Percentiles rank a stretch among this genome's conserved stretches.
phyloP scores from a whole-genome alignment of 1,139 yeast genomes.

The Candida sp. region DNA sequence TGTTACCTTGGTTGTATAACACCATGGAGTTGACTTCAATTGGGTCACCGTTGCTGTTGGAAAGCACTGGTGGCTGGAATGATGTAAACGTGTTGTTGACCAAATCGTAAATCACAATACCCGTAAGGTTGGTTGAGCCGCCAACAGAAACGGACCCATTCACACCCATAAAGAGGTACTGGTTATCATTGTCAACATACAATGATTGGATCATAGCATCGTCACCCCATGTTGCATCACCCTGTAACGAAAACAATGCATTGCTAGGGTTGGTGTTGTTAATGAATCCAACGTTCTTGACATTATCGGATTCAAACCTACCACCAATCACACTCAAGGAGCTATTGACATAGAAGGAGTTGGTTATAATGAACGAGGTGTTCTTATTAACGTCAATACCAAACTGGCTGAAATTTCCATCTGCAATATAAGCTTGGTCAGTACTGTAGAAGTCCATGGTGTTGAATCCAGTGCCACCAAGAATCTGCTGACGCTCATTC shows the following conservation, averaged over 20 bases:
- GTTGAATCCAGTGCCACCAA: constrained; percentile 45
- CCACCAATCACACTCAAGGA: constrained; percentile 59
- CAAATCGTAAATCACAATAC: constrained; percentile 58
- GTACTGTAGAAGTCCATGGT: constrained; percentile 35
- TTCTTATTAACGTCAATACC: constrained; percentile 23
- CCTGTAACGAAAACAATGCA: constrained; percentile 28
- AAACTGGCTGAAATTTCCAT: constrained; percentile 25
- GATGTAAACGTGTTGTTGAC: constrained; percentile 36
- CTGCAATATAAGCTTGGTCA: constrained; percentile 35
- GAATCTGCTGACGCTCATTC: constrained; percentile 30
- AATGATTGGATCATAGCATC: constrained; percentile 42
- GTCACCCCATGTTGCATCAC: constrained; percentile 39
- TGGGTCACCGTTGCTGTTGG: constrained; percentile 23
- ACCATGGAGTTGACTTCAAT: constrained; percentile 57
- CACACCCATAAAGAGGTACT: constrained; percentile 54
- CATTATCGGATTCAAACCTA: constrained; percentile 25
- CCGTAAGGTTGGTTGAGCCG: constrained; percentile 33
- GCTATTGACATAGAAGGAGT: constrained; percentile 49
- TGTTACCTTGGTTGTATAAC: constrained; percentile 50
- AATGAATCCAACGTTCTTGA: constrained; percentile 47
- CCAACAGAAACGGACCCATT: constrained; percentile 44
- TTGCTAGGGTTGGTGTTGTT: constrained; percentile 25
- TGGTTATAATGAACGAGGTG: constrained; percentile 42
- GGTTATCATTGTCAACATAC: constrained; percentile 39
- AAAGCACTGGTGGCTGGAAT: constrained; percentile 53